Conservation (phyloP, 2,329 filamentous ascomycete species). For the Aspergillus fumigatiaffinis region DNA sequence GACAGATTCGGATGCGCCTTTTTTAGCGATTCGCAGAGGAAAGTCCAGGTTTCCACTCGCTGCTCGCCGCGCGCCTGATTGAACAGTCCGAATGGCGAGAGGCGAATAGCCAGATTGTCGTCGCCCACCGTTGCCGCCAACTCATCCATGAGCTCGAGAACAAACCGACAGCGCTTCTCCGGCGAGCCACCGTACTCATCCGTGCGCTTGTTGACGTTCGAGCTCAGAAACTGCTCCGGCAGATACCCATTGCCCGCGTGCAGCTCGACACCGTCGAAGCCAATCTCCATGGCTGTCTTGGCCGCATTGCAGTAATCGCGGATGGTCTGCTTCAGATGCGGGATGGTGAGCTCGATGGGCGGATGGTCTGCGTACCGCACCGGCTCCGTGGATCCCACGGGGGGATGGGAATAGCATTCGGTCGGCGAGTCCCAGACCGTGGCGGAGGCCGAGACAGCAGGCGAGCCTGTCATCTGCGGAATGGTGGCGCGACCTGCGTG, state of each 20-base stretch:
- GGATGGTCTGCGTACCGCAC: conserved; percentile 42
- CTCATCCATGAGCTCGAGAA: conserved; percentile 51
- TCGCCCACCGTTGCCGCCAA: conserved; percentile 44
- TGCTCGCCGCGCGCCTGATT: conserved; percentile 51
- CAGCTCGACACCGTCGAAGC: conserved; percentile 53
- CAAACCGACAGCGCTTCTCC: conserved; percentile 53
- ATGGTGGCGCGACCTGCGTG: conserved; percentile 48
- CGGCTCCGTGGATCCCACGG: conserved; percentile 31
- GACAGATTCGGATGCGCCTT: conserved; percentile 40
- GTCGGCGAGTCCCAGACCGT: conserved; percentile 45
- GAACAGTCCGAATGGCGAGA: conserved; percentile 50
- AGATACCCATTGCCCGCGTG: conserved; percentile 51
- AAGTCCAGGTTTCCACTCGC: conserved; percentile 51
- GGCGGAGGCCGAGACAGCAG: conserved; percentile 38
- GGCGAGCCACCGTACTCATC: conserved; percentile 51
- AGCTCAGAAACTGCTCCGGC: conserved; percentile 51
- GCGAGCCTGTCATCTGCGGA: conserved; percentile 38
- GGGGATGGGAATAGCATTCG: conserved; percentile 41
- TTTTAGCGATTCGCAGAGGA: conserved; percentile 50
- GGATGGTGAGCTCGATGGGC: conserved; percentile 43
- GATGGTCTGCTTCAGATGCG: conserved; percentile 44
- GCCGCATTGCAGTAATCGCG: conserved; percentile 45
- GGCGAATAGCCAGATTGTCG: conserved; percentile 44
- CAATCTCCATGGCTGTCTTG: conserved; percentile 50
- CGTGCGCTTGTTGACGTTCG: conserved; percentile 47